These are phyloP conservation scores for Alopecurus myosuroides DNA, from an alignment of 176 grass and related monocot genomes.

Conservation along the genomic window DNA sequence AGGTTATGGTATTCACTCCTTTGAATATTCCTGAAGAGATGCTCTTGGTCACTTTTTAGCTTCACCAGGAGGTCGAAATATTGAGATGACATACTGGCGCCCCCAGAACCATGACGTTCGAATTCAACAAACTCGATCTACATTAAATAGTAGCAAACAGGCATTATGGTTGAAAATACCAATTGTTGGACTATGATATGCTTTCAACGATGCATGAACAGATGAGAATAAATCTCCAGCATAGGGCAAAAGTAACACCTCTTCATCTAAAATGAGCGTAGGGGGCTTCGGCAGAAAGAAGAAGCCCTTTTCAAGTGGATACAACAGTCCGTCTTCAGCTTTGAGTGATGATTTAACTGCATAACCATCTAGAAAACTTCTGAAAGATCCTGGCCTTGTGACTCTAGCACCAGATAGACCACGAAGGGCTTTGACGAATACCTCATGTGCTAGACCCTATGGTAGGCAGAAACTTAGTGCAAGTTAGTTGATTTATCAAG, in stretches of 20 bases:
- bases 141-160: conserved; percentile 12
- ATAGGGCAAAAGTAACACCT: conserved; percentile 47
- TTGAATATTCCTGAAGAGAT: conserved; percentile 91
- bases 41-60: conserved; percentile 76
- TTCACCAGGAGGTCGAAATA: conserved; percentile 85
- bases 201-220: neutral
- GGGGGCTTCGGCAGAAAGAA: conserved; percentile 99
- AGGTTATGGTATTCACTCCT: conserved; percentile 87
- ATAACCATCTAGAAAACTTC: conserved; percentile 90
- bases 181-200: conserved; percentile 1
- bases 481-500: neutral
- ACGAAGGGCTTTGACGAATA: conserved; percentile 88
- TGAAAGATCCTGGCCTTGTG: conserved; percentile 86
- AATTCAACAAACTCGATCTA: conserved; percentile 92
- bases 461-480: neutral
- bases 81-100: conserved; percentile 68
- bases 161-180: neutral
- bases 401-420: conserved; percentile 95
- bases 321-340: conserved; percentile 96
- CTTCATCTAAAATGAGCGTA: conserved; percentile 96
- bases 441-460: conserved; percentile 84
- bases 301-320: conserved; percentile 96
- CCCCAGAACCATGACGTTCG: conserved; percentile 72
- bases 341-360: conserved; percentile 99
- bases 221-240: conserved; percentile 17